phyloP scores from a whole-genome alignment of 2,329 filamentous ascomycete species.

The Delphinella strobiligena region DNA sequence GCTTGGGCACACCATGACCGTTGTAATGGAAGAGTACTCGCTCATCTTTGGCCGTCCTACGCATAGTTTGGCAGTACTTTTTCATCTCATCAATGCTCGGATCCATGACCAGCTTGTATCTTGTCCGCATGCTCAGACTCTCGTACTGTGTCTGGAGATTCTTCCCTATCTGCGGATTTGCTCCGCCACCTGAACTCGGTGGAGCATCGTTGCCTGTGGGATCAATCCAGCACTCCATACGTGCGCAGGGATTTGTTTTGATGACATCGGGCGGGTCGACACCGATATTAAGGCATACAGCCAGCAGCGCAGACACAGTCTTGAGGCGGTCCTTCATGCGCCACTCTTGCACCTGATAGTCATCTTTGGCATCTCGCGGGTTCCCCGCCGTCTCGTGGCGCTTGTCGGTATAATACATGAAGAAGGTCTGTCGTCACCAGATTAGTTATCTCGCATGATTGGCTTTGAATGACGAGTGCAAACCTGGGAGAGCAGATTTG shows the following conservation, averaged over 20 bases:
- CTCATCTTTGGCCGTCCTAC: constrained; percentile 90
- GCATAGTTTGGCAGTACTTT: constrained; percentile 83
- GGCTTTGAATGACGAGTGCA: no score
- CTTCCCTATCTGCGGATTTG: constrained; percentile 82
- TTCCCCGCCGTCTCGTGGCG: constrained; percentile 90
- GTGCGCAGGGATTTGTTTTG: constrained; percentile 86
- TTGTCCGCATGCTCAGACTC: constrained; percentile 83
- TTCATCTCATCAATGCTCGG: constrained; percentile 96
- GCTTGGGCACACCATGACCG: constrained; percentile 91
- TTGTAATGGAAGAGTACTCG: constrained; percentile 98
- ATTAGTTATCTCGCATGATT: no score
- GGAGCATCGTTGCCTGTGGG: constrained; percentile 63
- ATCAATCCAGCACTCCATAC: constrained; percentile 94
- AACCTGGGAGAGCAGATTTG: constrained; percentile 72
- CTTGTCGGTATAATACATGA: constrained; percentile 99
- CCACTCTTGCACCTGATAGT: constrained; percentile 66
- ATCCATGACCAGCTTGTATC: constrained; percentile 94
- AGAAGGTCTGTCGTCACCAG: constrained; percentile 60
- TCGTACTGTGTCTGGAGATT: constrained; percentile 94
- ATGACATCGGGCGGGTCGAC: constrained; percentile 95
- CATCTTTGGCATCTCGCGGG: constrained; percentile 43
- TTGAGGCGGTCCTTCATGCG: constrained; percentile 93
- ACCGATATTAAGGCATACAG: constrained; percentile 91
- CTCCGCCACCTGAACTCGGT: constrained; percentile 36
- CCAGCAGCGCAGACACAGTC: constrained; percentile 88